Conservation (phyloP, 2,329 filamentous ascomycete species). For the Xylaria sp. region DNA sequence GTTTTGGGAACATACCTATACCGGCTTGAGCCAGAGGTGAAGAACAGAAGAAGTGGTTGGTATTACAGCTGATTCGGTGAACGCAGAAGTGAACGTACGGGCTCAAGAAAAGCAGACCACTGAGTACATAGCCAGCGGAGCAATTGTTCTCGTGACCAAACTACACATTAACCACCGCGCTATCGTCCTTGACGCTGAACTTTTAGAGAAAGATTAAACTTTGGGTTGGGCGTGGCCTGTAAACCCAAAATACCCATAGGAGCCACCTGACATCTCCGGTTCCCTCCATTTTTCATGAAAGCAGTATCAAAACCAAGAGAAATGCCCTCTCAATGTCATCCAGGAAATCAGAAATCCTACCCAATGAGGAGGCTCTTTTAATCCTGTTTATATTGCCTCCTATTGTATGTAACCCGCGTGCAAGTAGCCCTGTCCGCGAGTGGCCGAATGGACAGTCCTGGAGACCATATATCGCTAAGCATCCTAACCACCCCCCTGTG, state of each 20-base stretch:
- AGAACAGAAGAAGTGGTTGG: neutral
- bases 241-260: neutral
- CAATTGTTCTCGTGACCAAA: neutral
- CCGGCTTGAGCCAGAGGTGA: neutral
- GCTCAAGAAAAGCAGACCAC: neutral
- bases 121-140: neutral
- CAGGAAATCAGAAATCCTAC: too few relatives aligned
- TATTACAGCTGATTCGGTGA: neutral
- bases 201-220: neutral
- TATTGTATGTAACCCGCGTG: neutral
- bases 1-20: too few relatives aligned
- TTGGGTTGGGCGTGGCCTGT: too few relatives aligned
- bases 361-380: neutral
- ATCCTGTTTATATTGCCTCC: neutral
- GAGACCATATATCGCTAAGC: too few relatives aligned
- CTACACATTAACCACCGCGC: neutral
- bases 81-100: neutral
- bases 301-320: neutral
- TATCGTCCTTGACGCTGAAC: neutral
- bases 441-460: too few relatives aligned
- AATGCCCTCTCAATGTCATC: neutral
- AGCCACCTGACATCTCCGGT: neutral
- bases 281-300: neutral
- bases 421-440: neutral
- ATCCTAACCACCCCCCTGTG: neutral